Evolutionary conservation across 352 stramenopile genomes (phyloP), one percentile per base, ranked within the genome.

Genomic region (Phytophthora parvispora): DNA sequence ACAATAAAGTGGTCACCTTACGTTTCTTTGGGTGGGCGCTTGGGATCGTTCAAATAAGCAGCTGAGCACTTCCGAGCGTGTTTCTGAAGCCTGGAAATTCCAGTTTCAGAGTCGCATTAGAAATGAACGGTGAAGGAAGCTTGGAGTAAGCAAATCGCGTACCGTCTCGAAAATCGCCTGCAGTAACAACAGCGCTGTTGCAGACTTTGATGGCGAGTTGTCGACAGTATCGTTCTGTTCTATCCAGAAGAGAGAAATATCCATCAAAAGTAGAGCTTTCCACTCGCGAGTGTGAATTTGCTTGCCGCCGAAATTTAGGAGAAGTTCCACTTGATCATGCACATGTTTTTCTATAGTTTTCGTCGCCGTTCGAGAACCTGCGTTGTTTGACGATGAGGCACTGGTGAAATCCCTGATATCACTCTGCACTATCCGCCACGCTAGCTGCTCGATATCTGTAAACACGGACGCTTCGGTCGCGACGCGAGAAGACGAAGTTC

Each of bases 241-340:
- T 45, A 86, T 75, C 86, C 86, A 96, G 36, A 74, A 84, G n/a
- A 84, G 75, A 32, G 82, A 74, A 27, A 93, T 74, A 60, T 96
- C 85, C 69, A 94, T 86, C 50, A 96, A 69, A 29, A 96, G 53
- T 34, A 90, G 57, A 4, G 85, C 86, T 69, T 96, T 96, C 86
- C 86, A 96, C 60, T 91, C 75, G 0, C 79, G 81, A n/a, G 79
- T 69, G 55, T 94, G 80, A 20, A 86, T 77, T 29, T 91, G 84
- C 22, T 78, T 88, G 22, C 87, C 84, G n/a, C 84, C 81, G 24
- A 94, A 92, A 66, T 77, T 81, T 6, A 94, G 56, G 18, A 92
- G 49, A 4, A 78, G 54, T 29, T 77, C 52, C 27, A 85, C 75
- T 60, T 66, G 64, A 38, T 85, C 79, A 4, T 45, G 59, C 4